These are phyloP conservation scores for Serendipita indica DNA, from an alignment of 768 basidiomycete genomes.

Conservation along the genomic window DNA sequence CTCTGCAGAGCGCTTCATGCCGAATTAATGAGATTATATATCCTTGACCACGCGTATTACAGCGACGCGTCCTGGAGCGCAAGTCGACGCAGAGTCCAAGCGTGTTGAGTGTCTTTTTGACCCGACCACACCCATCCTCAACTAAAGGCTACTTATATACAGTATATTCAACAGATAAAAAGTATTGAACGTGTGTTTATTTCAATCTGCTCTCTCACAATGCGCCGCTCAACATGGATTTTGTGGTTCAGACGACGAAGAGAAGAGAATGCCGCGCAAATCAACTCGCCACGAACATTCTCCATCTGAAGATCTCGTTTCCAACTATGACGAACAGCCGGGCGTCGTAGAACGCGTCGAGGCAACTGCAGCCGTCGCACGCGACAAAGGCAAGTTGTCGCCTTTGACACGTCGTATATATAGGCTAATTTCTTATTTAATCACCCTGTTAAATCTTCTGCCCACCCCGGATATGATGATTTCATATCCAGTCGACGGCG, in stretches of 20 bases:
- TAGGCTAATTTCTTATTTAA: neutral
- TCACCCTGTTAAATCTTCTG: too few relatives aligned
- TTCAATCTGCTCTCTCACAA: too few relatives aligned
- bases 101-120: too few relatives aligned
- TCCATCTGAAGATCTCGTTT: neutral
- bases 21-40: neutral
- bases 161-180: too few relatives aligned
- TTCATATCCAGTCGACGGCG: neutral
- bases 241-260: too few relatives aligned
- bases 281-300: neutral
- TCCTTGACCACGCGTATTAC: neutral
- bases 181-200: too few relatives aligned
- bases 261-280: neutral
- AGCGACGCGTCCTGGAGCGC: neutral
- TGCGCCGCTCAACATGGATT: too few relatives aligned
- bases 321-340: neutral
- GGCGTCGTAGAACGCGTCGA: neutral
- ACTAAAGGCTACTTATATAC: too few relatives aligned
- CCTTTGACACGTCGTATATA: neutral
- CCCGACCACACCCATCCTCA: too few relatives aligned
- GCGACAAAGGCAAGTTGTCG: slow-evolving; percentile 1
- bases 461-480: too few relatives aligned
- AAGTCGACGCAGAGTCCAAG: too few relatives aligned
- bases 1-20: slow-evolving; percentile 3
- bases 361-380: neutral